Evolutionary conservation across 495 filamentous ascomycete genomes (phyloP).

Genomic region (Tuber calosporum): DNA sequence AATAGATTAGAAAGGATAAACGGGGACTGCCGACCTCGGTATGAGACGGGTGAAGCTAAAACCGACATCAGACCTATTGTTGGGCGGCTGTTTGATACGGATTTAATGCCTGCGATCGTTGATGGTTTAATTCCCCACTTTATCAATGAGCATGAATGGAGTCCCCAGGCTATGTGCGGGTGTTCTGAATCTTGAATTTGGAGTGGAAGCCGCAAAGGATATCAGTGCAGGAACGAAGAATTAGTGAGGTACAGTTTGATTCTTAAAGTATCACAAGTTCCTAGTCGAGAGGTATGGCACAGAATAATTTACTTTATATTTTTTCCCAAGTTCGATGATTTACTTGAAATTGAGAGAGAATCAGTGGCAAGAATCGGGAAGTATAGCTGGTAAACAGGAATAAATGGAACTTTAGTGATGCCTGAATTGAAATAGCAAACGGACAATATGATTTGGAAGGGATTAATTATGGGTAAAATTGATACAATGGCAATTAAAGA

Average conservation of each 20-base stretch:
- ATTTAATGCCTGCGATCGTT: not conserved
- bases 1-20: not conserved
- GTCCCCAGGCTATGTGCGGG: not conserved
- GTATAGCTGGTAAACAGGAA: too few relatives aligned
- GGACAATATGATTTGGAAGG: too few relatives aligned
- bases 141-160: not conserved
- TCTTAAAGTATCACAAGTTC: not conserved
- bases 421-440: too few relatives aligned
- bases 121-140: not conserved
- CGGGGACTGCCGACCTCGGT: not conserved
- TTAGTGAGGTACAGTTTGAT: not conserved
- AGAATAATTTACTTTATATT: too few relatives aligned
- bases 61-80: not conserved
- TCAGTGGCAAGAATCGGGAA: too few relatives aligned
- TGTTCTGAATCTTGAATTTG: not conserved
- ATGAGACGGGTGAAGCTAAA: not conserved
- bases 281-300: not conserved
- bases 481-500: too few relatives aligned
- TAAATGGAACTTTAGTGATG: too few relatives aligned
- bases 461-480: too few relatives aligned
- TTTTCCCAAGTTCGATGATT: too few relatives aligned
- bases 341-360: too few relatives aligned
- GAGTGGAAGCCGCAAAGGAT: not conserved
- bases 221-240: not conserved
- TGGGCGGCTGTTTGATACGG: not conserved